These are phyloP conservation scores for Albugo candida DNA, from an alignment of 352 stramenopile species.

Conservation along the genomic window DNA sequence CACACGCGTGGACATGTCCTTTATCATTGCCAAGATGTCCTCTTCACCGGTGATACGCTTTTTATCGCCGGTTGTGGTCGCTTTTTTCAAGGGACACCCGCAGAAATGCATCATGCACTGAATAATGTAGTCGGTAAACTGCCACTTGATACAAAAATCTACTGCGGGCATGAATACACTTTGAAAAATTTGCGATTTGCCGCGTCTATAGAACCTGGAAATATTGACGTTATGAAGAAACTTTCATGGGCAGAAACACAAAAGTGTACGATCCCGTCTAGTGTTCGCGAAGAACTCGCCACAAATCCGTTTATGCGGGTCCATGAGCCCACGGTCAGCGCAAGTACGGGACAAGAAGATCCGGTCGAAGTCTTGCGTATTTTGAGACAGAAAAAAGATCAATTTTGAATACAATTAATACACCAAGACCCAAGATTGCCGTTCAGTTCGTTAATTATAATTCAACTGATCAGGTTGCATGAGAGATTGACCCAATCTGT, in stretches of 20 bases:
- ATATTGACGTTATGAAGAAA: conserved; percentile 44
- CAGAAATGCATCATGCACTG: conserved; percentile 73
- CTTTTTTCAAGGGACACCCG: conserved; percentile 60
- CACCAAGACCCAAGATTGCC: too few relatives aligned
- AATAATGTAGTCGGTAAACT: conserved; percentile 58
- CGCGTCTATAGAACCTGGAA: conserved; percentile 76
- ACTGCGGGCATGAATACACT: conserved; percentile 88
- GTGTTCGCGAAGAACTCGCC: conserved; percentile 36
- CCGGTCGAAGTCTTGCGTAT: conserved; percentile 31
- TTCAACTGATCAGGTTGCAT: too few relatives aligned
- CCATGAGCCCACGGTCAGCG: conserved; percentile 20
- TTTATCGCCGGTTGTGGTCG: conserved; percentile 82
- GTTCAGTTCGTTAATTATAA: too few relatives aligned
- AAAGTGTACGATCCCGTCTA: conserved; percentile 80
- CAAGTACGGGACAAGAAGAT: conserved; percentile 23
- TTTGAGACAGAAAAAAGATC: conserved; percentile 36
- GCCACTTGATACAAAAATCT: conserved; percentile 54
- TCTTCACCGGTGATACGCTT: conserved; percentile 86
- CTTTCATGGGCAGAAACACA: conserved; percentile 22
- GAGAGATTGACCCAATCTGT: too few relatives aligned
- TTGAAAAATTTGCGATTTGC: conserved; percentile 80
- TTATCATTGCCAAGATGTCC: conserved; percentile 35
- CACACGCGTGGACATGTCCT: conserved; percentile 83
- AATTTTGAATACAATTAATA: conserved; percentile 3
- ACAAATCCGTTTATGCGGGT: conserved; percentile 77